Evolutionary conservation across 306 rosid genomes (phyloP).

Genomic region (Arachis stenosperma): DNA sequence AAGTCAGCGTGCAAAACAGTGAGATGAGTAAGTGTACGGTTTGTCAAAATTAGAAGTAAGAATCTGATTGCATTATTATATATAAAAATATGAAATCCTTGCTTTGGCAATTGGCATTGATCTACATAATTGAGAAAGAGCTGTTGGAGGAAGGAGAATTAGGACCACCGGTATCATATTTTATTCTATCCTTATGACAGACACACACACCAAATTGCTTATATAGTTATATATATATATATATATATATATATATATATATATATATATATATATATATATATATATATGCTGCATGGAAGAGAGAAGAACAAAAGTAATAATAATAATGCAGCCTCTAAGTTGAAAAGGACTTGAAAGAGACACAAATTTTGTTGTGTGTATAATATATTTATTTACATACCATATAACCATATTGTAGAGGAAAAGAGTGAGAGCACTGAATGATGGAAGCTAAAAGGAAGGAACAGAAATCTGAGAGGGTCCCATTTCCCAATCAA

Average conservation of each 20-base stretch:
- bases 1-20: background rate
- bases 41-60: background rate
- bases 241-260: background rate
- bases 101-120: background rate
- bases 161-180: slow-evolving; percentile 50
- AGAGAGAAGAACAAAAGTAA: slow-evolving; percentile 43
- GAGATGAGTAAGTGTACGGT: background rate
- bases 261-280: background rate
- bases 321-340: slow-evolving; percentile 42
- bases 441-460: slow-evolving; percentile 13
- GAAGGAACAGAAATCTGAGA: slow-evolving; percentile 21
- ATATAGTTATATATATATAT: background rate
- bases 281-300: background rate
- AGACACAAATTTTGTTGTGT: slow-evolving; percentile 32
- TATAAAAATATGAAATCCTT: background rate
- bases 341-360: slow-evolving; percentile 50
- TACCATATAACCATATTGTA: background rate
- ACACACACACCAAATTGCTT: slow-evolving; percentile 26
- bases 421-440: slow-evolving; percentile 15
- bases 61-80: background rate
- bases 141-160: slow-evolving; percentile 26
- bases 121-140: slow-evolving; percentile 9
- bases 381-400: background rate
- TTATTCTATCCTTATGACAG: slow-evolving; percentile 45
- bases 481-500: too few species aligned